Percentiles rank a stretch among this genome's conserved stretches.
Conservation (phyloP, 805 yeast genomes). For the Novakomyces olei region DNA sequence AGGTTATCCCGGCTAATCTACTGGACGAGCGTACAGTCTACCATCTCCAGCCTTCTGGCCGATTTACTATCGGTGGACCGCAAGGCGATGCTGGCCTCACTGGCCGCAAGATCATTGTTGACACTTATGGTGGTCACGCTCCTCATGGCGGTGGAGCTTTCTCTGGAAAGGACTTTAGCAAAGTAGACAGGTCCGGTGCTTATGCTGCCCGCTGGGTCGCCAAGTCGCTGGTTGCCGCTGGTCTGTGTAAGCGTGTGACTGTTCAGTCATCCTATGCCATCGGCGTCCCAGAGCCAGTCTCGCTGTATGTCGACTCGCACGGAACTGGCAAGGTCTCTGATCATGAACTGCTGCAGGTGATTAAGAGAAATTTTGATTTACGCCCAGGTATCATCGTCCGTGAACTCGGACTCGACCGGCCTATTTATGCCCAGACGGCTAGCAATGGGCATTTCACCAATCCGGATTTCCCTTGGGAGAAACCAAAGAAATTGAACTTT, state of each 20-base stretch:
- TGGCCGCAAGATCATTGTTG: conserved; percentile 98
- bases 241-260: conserved; percentile 86
- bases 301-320: conserved; percentile 91
- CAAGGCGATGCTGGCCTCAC: conserved; percentile 99
- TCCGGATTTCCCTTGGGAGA: conserved; percentile 97
- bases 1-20: conserved; percentile 74
- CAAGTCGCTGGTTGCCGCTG: conserved; percentile 86
- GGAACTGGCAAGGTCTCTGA: conserved; percentile 87
- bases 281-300: conserved; percentile 99
- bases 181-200: conserved; percentile 99
- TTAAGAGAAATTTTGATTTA: conserved; percentile 85
- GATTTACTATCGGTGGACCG: conserved; percentile 99
- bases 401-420: conserved; percentile 94
- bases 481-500: conserved; percentile 37
- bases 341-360: conserved; percentile 74
- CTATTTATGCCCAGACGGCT: conserved; percentile 97
- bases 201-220: conserved; percentile 99
- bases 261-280: conserved; percentile 98
- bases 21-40: conserved; percentile 87
- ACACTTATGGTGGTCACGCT: conserved; percentile 99
- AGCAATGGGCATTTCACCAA: conserved; percentile 99
- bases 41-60: conserved; percentile 98
- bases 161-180: conserved; percentile 98
- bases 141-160: conserved; percentile 99
- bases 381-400: conserved; percentile 98